Conservation (phyloP, 495 filamentous ascomycete genomes). For the Antarctomyces pellizariae region DNA sequence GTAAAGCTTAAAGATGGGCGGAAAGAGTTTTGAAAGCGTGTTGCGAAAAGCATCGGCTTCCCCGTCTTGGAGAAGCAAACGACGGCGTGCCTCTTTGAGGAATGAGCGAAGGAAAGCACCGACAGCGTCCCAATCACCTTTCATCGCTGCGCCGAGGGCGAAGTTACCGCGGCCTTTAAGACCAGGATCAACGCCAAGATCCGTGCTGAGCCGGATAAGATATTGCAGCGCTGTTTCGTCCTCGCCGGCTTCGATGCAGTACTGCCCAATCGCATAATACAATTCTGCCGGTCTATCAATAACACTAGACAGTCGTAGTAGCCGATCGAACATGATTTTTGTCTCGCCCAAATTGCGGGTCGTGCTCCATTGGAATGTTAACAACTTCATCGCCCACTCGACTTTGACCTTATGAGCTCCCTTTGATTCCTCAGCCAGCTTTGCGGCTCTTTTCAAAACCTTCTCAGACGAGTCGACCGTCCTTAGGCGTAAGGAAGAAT, state of each 20-base stretch:
- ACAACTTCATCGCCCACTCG: too few species aligned
- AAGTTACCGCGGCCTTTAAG: conserved; percentile 13
- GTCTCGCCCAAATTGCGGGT: conserved; percentile 5
- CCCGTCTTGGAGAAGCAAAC: neutral
- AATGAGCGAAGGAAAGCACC: conserved; percentile 16
- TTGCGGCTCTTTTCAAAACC: conserved; percentile 2
- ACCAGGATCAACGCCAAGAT: conserved; percentile 2
- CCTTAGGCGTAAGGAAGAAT: conserved; percentile 3
- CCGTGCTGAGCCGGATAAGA: conserved; percentile 3
- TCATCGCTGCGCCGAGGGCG: conserved; percentile 17
- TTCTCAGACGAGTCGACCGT: conserved; percentile 4
- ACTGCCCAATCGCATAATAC: conserved; percentile 10
- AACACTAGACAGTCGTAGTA: conserved; percentile 1
- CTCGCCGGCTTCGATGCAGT: conserved; percentile 10
- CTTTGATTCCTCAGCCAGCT: conserved; percentile 7
- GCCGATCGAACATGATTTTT: conserved; percentile 6
- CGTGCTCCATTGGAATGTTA: conserved; percentile 9
- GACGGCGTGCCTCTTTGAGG: conserved; percentile 4
- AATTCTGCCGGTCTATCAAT: conserved; percentile 5
- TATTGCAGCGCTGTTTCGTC: conserved; percentile 4
- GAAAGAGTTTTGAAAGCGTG: conserved; percentile 15
- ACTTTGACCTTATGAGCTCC: too few species aligned
- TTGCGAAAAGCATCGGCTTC: conserved; percentile 3
- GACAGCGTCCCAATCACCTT: conserved; percentile 23
- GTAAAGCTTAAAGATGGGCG: conserved; percentile 21